Evolutionary conservation across 2,329 filamentous ascomycete species (phyloP).

Genomic region (Lasiodiplodia gonubiensis): DNA sequence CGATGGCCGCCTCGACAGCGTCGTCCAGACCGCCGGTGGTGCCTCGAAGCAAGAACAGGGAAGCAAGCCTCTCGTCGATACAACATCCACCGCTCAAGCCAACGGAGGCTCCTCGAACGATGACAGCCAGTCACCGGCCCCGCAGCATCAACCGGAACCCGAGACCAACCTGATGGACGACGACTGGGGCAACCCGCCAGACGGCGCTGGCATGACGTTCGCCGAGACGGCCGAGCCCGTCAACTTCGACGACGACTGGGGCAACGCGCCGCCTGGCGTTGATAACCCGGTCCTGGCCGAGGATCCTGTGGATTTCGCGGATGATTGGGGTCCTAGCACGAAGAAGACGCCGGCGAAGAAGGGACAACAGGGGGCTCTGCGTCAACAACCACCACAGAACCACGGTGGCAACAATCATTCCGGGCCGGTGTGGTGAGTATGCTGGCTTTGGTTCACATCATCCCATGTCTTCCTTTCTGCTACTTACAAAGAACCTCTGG

Average conservation of each 20-base stretch:
- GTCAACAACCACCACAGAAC: not conserved
- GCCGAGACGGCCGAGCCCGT: not conserved
- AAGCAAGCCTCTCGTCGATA: not conserved
- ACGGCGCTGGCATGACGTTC: not conserved
- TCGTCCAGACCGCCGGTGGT: not conserved
- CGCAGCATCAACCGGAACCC: not conserved
- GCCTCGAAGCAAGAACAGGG: not conserved
- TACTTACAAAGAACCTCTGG: constrained; percentile 2
- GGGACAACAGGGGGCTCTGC: too few species aligned
- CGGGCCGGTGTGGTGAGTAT: constrained; percentile 16
- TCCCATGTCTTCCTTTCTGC: not conserved
- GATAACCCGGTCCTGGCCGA: not conserved
- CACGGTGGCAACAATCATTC: not conserved
- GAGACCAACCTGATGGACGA: constrained; percentile 19
- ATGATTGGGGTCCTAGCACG: constrained; percentile 14
- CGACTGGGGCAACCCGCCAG: constrained; percentile 7
- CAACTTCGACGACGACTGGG: constrained; percentile 19
- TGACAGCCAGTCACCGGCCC: not conserved
- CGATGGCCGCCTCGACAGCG: constrained; percentile 5
- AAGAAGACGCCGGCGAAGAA: not conserved
- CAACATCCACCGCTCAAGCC: not conserved
- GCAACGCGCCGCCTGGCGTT: constrained; percentile 9
- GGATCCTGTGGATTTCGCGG: not conserved
- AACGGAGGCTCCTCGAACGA: not conserved
- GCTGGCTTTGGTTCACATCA: not conserved